These are phyloP conservation scores for Suillus tomentosus DNA, from an alignment of 768 basidiomycete genomes.

Conservation along the genomic window DNA sequence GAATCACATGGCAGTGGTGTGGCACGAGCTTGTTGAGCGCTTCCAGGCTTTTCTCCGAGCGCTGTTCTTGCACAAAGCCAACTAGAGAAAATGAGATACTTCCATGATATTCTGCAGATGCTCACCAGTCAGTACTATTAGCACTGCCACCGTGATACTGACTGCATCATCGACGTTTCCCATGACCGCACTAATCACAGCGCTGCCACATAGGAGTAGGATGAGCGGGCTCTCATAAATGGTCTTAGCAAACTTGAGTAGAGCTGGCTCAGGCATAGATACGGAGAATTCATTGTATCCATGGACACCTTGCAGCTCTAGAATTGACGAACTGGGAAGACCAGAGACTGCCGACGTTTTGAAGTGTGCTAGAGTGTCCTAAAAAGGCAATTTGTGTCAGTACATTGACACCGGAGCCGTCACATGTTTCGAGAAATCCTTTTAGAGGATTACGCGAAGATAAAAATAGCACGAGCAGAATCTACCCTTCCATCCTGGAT, in stretches of 20 bases:
- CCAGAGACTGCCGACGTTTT: slow-evolving; percentile 64
- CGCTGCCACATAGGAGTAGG: slow-evolving; percentile 87
- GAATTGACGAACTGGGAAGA: slow-evolving; percentile 61
- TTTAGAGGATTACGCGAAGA: not conserved
- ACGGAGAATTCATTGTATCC: slow-evolving; percentile 97
- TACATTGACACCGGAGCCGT: slow-evolving; percentile 2
- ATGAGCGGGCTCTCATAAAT: slow-evolving; percentile 96
- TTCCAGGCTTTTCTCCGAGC: slow-evolving; percentile 93
- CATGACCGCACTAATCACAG: slow-evolving; percentile 85
- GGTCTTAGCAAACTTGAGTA: slow-evolving; percentile 90
- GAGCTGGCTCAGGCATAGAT: slow-evolving; percentile 72
- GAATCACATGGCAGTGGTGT: slow-evolving; percentile 91
- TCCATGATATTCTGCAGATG: not conserved
- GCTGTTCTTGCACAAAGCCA: slow-evolving; percentile 92
- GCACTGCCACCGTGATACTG: slow-evolving; percentile 88
- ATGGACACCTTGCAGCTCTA: slow-evolving; percentile 61
- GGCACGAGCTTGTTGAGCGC: slow-evolving; percentile 96
- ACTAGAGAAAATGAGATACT: slow-evolving; percentile 43
- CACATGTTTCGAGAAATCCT: not conserved
- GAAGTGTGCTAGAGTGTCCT: slow-evolving; percentile 79
- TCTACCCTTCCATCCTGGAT: slow-evolving; percentile 15
- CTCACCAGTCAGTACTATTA: slow-evolving; percentile 91
- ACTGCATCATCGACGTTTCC: slow-evolving; percentile 96
- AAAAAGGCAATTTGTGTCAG: slow-evolving; percentile 12
- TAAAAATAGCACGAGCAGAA: not conserved